Evolutionary conservation across 2,329 filamentous ascomycete species (phyloP).

Genomic region (Ophiobolus disseminans): DNA sequence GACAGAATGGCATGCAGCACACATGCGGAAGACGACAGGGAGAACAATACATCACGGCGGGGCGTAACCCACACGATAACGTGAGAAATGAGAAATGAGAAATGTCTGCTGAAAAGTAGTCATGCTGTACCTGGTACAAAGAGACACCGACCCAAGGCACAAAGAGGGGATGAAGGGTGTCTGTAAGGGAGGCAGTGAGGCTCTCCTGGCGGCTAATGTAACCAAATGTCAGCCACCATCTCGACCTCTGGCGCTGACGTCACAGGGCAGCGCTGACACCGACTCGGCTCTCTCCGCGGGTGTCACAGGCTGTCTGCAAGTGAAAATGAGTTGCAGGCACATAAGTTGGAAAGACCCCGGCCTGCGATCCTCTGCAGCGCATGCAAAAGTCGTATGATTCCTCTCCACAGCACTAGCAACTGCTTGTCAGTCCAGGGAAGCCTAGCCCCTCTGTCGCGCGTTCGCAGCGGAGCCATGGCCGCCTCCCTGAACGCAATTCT

Average conservation of each 20-base stretch:
- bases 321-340: not conserved
- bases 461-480: constrained; percentile 20
- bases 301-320: constrained; percentile 2
- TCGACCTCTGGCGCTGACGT: not conserved
- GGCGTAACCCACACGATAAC: too few species aligned
- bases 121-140: too few species aligned
- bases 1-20: too few species aligned
- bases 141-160: too few species aligned
- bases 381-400: constrained; percentile 34
- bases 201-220: too few species aligned
- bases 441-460: constrained; percentile 8
- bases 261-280: not conserved
- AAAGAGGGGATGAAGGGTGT: too few species aligned
- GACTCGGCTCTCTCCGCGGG: constrained; percentile 6
- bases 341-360: constrained; percentile 21
- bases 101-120: too few species aligned
- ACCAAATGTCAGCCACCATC: constrained; percentile 3
- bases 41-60: too few species aligned
- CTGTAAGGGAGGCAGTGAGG: too few species aligned
- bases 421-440: constrained; percentile 11
- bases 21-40: not conserved
- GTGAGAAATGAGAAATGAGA: too few species aligned
- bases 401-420: constrained; percentile 7
- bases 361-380: not conserved
- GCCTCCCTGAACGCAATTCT: constrained; percentile 12